Evolutionary conservation across 305 asterid genomes (phyloP).

Genomic region (Ruellia speciosa): DNA sequence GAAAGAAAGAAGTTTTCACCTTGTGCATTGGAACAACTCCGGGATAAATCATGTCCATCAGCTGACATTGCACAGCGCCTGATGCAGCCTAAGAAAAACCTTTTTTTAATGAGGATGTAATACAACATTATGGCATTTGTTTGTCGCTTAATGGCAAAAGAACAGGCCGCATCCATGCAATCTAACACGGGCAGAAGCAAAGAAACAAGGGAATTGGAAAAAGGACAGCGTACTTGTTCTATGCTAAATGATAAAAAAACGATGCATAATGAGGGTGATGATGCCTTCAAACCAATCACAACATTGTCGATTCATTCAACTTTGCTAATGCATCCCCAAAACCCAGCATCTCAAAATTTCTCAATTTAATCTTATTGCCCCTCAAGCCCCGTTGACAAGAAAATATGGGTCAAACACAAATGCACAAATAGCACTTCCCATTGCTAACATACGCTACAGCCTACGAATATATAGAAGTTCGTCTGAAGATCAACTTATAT

Average conservation of each 20-base stretch:
- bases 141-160: background rate
- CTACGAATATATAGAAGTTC: too few species aligned
- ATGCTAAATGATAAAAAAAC: too few species aligned
- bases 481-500: too few species aligned
- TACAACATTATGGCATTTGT: background rate
- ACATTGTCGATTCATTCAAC: background rate
- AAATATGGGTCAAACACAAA: too few species aligned
- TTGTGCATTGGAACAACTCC: conserved; percentile 96
- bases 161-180: background rate
- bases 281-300: too few species aligned
- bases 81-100: conserved; percentile 60
- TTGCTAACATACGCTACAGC: too few species aligned
- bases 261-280: too few species aligned
- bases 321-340: background rate
- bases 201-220: too few species aligned
- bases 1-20: conserved; percentile 27
- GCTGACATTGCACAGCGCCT: conserved; percentile 92
- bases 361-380: background rate
- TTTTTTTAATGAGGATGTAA: background rate
- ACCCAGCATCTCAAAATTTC: background rate
- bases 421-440: too few species aligned
- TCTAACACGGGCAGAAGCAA: too few species aligned
- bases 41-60: conserved; percentile 84
- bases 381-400: background rate
- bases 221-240: too few species aligned